Evolutionary conservation across 768 basidiomycete genomes (phyloP).

Genomic region (Leccinum imitatum): DNA sequence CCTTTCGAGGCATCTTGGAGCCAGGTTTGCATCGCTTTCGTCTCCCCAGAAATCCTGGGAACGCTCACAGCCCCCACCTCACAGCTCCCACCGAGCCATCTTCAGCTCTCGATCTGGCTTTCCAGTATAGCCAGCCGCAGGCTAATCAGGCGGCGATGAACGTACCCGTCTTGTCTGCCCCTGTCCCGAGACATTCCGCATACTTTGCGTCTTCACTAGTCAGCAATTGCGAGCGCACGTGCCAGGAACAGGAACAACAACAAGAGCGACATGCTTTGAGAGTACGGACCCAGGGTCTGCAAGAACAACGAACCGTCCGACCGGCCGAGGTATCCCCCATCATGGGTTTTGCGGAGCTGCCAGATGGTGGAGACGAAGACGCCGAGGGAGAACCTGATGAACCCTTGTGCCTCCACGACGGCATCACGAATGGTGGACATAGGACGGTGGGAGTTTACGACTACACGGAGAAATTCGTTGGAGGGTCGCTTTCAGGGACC

Average conservation of each 20-base stretch:
- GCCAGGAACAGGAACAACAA: constrained; percentile 39
- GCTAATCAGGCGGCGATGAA: constrained; percentile 22
- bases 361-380: constrained; percentile 34
- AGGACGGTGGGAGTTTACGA: constrained; percentile 28
- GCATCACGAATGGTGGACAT: constrained; percentile 23
- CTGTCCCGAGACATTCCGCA: constrained; percentile 34
- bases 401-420: constrained; percentile 28
- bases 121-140: constrained; percentile 26
- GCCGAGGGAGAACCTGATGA: constrained; percentile 36
- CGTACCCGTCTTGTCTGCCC: constrained; percentile 29
- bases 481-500: constrained; percentile 27
- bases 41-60: constrained; percentile 1
- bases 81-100: constrained; percentile 23
- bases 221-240: constrained; percentile 36
- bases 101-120: constrained; percentile 21
- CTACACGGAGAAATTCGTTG: constrained; percentile 18
- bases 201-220: constrained; percentile 33
- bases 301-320: constrained; percentile 33
- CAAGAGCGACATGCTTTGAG: constrained; percentile 31
- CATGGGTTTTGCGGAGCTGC: constrained; percentile 30
- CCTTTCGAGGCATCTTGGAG: constrained; percentile 24
- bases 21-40: constrained; percentile 27
- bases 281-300: constrained; percentile 33
- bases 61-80: constrained; percentile 4
- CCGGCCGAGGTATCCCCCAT: constrained; percentile 35